A percentile compares a stretch with the other conserved stretches of the same genome.
Conservation (phyloP, 2,329 filamentous ascomycete genomes). For the Beauveria rudraprayagi region DNA sequence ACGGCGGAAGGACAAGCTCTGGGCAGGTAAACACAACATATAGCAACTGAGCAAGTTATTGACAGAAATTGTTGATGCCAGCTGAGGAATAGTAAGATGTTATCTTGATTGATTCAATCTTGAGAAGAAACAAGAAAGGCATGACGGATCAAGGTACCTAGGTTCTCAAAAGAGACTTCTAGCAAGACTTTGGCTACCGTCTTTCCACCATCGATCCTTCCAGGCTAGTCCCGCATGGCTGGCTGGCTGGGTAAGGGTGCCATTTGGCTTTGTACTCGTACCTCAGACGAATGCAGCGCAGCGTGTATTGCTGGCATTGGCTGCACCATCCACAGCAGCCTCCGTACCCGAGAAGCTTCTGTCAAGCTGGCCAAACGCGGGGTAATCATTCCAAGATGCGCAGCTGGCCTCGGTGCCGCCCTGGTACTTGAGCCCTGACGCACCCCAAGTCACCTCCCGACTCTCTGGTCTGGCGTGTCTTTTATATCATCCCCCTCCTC, state of each 20-base stretch:
- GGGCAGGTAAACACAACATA: not conserved
- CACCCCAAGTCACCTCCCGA: not conserved
- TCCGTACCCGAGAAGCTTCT: not conserved
- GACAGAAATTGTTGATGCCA: not conserved
- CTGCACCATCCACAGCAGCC: not conserved
- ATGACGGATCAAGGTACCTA: not conserved
- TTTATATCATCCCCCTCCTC: slow-evolving; percentile 9
- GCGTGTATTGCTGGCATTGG: slow-evolving; percentile 4
- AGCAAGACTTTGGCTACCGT: not conserved
- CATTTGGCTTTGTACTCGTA: slow-evolving; percentile 1
- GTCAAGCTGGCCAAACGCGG: slow-evolving; percentile 8
- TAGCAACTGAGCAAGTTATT: not conserved
- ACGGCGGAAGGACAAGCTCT: not conserved
- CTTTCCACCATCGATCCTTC: not conserved
- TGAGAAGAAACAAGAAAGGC: too few relatives aligned
- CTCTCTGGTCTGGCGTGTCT: not conserved
- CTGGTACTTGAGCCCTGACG: slow-evolving; percentile 9
- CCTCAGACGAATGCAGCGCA: slow-evolving; percentile 7
- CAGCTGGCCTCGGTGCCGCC: not conserved
- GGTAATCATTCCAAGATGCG: slow-evolving; percentile 3
- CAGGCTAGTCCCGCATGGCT: not conserved
- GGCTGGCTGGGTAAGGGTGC: not conserved
- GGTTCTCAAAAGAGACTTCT: not conserved
- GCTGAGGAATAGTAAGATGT: not conserved
- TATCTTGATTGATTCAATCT: not conserved